Conservation (phyloP, 306 rosid genomes). For the Inga oerstediana region DNA sequence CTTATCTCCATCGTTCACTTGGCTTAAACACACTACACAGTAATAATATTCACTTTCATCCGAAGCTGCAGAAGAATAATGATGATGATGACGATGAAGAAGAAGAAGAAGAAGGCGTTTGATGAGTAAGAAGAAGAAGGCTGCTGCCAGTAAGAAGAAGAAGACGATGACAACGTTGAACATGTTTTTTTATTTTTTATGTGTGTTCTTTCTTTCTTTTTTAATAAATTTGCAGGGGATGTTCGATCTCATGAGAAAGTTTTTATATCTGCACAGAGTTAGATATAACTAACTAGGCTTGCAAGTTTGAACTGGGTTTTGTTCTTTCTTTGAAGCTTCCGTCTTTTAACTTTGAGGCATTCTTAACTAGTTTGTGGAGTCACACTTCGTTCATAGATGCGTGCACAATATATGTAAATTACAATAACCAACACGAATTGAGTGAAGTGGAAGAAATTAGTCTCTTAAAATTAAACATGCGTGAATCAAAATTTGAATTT, state of each 20-base stretch:
- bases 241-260: background rate
- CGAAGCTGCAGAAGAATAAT: background rate
- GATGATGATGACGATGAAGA: background rate
- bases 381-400: background rate
- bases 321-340: slow-evolving; percentile 14
- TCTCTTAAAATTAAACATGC: too few relatives aligned
- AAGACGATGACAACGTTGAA: background rate
- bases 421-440: too few relatives aligned
- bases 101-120: background rate
- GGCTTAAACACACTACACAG: slow-evolving; percentile 38
- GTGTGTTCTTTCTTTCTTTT: background rate
- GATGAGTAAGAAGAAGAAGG: background rate
- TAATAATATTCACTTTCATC: background rate
- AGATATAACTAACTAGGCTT: background rate
- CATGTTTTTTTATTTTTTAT: background rate
- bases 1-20: background rate
- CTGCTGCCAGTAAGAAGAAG: background rate
- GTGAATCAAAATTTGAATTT: too few relatives aligned
- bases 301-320: background rate
- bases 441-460: too few relatives aligned
- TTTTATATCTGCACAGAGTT: background rate
- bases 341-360: background rate
- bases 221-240: background rate
- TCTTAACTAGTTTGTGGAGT: background rate
- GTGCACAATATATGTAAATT: too few relatives aligned